Evolutionary conservation across 2,329 filamentous ascomycete species (phyloP), one percentile per base, ranked within the genome.

Genomic region (Tolypocladium ophioglossoides): DNA sequence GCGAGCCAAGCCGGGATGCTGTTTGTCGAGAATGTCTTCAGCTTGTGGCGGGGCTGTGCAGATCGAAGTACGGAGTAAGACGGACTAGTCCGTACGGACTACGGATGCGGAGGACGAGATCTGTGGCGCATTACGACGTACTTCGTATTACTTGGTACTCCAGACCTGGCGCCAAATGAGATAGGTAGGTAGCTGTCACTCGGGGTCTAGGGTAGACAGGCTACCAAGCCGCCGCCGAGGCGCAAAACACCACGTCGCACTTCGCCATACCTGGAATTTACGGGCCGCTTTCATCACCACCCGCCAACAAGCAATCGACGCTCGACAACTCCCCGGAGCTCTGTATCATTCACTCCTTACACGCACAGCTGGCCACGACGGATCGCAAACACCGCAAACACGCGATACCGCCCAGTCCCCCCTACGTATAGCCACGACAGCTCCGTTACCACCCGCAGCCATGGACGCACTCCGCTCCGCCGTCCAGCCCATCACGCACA

Each of bases 401-500:
- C 35, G 18, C 35, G 6, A 35, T 35, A 14, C 34, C 7, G 34
- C 34, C 12, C 12, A 35, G 34, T 35, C 34, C 1, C 34, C 12
- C 34, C 34, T 30, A 7, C 30, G 4, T 9, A 2, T 11, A 11
- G 9, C 35, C 35, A 7, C 34, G 12, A 32, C 44, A 5, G 18
- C 44, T n/a, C 27, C 44, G 18, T 20, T 40, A 37, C 48, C 47
- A 34, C 38, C 39, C 55, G 54, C 58, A 57, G 68, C 55, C 56
- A 86, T 87, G 83, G 84, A 87, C 64, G 66, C 76, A 59, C 67
- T 86, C 56, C 81, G 81, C 65, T 76, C 77, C 52, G 74, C 75
- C 60, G 76, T 90, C 64, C 79, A 80, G 63, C 86, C 87, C 55
- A 78, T 91, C 65, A 89, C 87, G 51, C 79, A 83, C 64, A 84